Base-by-base conservation (phyloP, 805 yeast genomes). In the Nakazawaea ishiwadae region DNA sequence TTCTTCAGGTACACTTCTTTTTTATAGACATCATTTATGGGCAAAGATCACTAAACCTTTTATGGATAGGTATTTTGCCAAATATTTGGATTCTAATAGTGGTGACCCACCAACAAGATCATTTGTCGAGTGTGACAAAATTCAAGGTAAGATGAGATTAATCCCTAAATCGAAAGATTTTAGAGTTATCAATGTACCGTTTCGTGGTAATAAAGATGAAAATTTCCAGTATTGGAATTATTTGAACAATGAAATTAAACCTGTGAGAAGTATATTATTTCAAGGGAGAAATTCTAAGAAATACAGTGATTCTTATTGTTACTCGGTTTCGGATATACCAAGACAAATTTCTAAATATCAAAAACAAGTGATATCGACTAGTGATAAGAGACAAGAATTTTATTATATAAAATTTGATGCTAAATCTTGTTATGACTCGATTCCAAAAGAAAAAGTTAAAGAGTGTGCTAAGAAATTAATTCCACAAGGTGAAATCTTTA, bases 391-490 rank as follows among this genome's bases (percentile, higher is more conserved):
- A 4, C 77, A 77, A 0, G 37, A 48, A 1, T 47, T 80, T 0
- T 73, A 65, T 51, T 73, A 73, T 12, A 64, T 84, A 19, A 86
- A 84, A 49, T 84, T 87, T 57, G 98, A 90, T 56, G 77, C 85
- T 48, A 71, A 69, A 42, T 71, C 80, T 3, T 88, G 96, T 42
- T 90, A 78, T 56, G 97, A 91, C 52, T 73, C 79, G 2, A 63
- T 89, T 14, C 79, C 84, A 12, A 74, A 72, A 35, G 48, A 51
- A 0, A 67, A 66, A 44, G 63, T 75, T 2, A 40, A 68, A 2
- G 47, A 56, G 3, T 53, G 68, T 21, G 48, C 75, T 1, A 49
- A 53, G 1, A 40, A 51, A 20, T 55, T 68, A 46, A 62, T 61
- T 37, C 58, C 41, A 6, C 9, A 28, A 6, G 36, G 29, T 4